Evolutionary conservation across 176 grass and related monocot genomes (phyloP), one percentile per base, ranked within the genome.

Genomic region (Rhipidocladum racemiflorum): DNA sequence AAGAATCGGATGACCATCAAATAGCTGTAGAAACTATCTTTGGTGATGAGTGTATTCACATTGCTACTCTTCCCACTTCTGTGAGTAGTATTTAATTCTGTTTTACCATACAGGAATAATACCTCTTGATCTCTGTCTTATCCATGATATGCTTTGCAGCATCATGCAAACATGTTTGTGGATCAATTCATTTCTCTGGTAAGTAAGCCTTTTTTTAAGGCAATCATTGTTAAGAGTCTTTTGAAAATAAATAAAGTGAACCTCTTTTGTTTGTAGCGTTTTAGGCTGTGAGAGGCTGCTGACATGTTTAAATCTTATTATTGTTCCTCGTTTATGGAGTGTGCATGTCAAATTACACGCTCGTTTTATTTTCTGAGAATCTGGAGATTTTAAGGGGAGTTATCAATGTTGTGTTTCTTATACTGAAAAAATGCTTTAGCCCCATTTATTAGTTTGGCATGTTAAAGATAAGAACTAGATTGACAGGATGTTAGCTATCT

Each of bases 161-260:
- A 83, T 81, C 69, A 89, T 38, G 87, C 87, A 68, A 77, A 66
- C 61, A 69, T 81, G 55, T 86, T 92, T 87, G 84, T 88, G 72
- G 87, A 74, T 62, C 90, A 92, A 68, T 92, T 87, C 40, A 78
- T 83, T 81, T 72, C 14, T 27, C 42, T 92, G 76, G 90, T 92
- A 92, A 74, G 84, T 42, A 46, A 23, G n/a, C 55, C 43, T 82
- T 81, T 81, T 54, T 40, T 64, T 14, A 44, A 54, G 5, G 27
- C 30, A 82, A 4, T 50, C 24, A 11, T 51, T 49, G 4, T 74
- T 67, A 32, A 67, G n/a, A 25, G n/a, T 11, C 55, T 12, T 53
- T 1, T 23, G 17, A 15, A 21, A 14, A 60, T 11, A 13, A 16
- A 35, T 42, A 70, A 68, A 51, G 63, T 36, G 12, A 30, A 34